Base-by-base conservation (phyloP, 31 red algal species). In the Odonthalia washingtoniensis region DNA sequence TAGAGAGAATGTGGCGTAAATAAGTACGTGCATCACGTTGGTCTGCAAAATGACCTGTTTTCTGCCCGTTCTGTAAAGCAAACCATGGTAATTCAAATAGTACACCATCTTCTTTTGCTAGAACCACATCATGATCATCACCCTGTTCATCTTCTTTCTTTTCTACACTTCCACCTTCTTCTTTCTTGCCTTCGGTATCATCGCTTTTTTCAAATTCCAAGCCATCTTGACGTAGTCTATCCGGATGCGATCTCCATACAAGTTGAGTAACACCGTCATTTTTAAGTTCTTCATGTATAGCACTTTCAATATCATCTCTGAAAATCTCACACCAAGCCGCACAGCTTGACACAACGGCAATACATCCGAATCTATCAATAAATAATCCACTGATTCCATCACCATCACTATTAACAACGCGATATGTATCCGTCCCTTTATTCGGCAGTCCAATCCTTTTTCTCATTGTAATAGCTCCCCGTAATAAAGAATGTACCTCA, bases 11-110 rank as follows among this genome's bases (percentile, higher is more conserved):
- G 1, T 52, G n/a, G 2, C 93, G 5, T 36, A 95, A 30, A 33
- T 18, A 69, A 65, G 66, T 37, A 5, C 93, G 46, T 66, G 90
- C 90, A 16, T 95, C 93, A 17, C 93, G 70, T 62, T 95, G 93
- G 63, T 95, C 93, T 42, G 80, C 86, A 70, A 91, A 95, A 70
- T 87, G 82, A 16, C 93, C 93, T 2, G 93, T 95, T 75, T 95
- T 95, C 76, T 95, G 93, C 33, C 93, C 88, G 5, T 37, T 34
- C 6, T 14, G 60, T 4, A 95, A 49, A 27, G 78, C 79, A 43
- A 32, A 53, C 28, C 62, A 16, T 39, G 86, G 70, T 4, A 89
- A 36, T 33, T 24, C 30, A 43, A 79, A 89, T 32, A 68, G 18
- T 21, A 92, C 45, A 21, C 67, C 81, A 5, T 38, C 63, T 73